Base-by-base conservation (phyloP, 371 early-diverging fungal species). In the Blakeslea trispora region DNA sequence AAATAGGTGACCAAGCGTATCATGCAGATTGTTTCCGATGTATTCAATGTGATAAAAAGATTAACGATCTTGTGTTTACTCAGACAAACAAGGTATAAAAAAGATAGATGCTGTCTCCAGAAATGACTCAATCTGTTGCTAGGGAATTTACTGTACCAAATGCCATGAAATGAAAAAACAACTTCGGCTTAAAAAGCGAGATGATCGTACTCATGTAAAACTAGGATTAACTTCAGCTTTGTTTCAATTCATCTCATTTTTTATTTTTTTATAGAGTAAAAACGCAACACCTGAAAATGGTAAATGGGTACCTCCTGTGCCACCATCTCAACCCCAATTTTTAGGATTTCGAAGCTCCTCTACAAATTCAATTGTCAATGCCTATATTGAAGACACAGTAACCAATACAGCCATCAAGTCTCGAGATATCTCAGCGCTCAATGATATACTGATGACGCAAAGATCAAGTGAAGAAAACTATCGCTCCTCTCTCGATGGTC, bases 11-110 rank as follows among this genome's bases (percentile, higher is more conserved):
- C 23, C 91, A 89, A 49, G 88, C 92, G 2, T 93, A 91, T 69
- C 94, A 93, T 63, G 86, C 88, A 5, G 88, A 88, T 34, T 93
- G 93, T 65, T 94, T 94, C 66, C 77, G 87, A 18, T 94, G 92
- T 69, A 74, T 81, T 18, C 85, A 83, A 49, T 91, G 91, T 60
- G 67, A 80, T 50, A 75, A 81, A 53, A 85, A 84, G 55, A 91
- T 91, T 49, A 87, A 87, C 32, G 89, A 90, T 55, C 74, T 90
- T 34, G 86, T 88, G 23, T 91, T 89, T 72, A 89, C 91, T 40
- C 89, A 90, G 64, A 91, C 91, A 31, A 88, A 83, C 57, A 87
- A 82, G 68, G 84, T 81, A 37, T 2, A 9, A n/a, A 35, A 45
- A 8, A 31, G 3, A 28, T 28, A 7, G 7, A 7, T 28, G 7